These are phyloP conservation scores for Scalesia atractyloides DNA, from an alignment of 129 eudicot genomes.

Conservation along the genomic window DNA sequence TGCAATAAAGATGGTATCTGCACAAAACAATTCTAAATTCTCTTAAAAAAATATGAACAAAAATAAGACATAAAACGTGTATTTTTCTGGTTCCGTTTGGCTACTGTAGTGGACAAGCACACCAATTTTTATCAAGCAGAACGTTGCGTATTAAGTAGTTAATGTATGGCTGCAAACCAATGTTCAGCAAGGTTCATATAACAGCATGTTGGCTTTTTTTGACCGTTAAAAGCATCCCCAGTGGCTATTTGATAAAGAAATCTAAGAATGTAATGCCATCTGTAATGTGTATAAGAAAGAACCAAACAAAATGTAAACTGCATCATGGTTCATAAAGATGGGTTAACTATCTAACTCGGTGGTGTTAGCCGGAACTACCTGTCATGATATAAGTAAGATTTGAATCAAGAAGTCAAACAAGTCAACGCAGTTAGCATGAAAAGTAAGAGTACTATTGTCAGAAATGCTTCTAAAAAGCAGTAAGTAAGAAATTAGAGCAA, in stretches of 20 bases:
- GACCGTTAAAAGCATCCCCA: slow-evolving; percentile 40
- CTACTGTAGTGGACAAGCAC: slow-evolving; percentile 27
- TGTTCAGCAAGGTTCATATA: slow-evolving; percentile 29
- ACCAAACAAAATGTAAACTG: slow-evolving; percentile 10
- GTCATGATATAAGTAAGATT: slow-evolving; percentile 48
- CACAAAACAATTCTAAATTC: slow-evolving; percentile 35
- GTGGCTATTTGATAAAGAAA: slow-evolving; percentile 27
- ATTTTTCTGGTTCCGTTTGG: slow-evolving; percentile 16
- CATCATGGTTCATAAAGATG: slow-evolving; percentile 31
- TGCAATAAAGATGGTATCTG: slow-evolving; percentile 87
- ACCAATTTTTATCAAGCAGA: slow-evolving; percentile 13
- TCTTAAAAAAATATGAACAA: slow-evolving; percentile 18
- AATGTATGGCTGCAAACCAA: slow-evolving; percentile 35
- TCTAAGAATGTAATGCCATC: slow-evolving; percentile 12
- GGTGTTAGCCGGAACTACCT: slow-evolving; percentile 77
- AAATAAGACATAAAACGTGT: background rate
- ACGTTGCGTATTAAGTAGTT: slow-evolving; percentile 4
- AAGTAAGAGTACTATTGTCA: slow-evolving; percentile 38
- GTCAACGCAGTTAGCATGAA: slow-evolving; percentile 62
- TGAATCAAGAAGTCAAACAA: slow-evolving; percentile 40
- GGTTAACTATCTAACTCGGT: slow-evolving; percentile 36
- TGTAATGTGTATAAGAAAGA: background rate
- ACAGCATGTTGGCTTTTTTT: slow-evolving; percentile 23
- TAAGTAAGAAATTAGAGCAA: slow-evolving; percentile 76
- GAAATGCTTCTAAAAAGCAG: slow-evolving; percentile 62